phyloP scores from a whole-genome alignment of 139 green algal species.

The Chlorella sorokiniana region DNA sequence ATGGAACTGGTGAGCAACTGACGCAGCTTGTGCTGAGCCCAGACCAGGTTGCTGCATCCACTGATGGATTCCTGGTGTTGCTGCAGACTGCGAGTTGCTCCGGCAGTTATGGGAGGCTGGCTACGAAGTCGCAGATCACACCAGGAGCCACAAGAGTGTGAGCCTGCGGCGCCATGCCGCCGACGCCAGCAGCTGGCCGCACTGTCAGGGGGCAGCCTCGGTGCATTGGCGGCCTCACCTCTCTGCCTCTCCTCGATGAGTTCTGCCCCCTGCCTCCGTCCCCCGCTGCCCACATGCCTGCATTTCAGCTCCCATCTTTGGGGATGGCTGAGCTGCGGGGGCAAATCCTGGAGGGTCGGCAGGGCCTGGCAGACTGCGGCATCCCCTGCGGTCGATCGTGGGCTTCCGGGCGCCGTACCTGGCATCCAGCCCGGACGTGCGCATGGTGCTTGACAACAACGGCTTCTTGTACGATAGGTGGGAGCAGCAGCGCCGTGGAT shows the following conservation, averaged over 20 bases:
- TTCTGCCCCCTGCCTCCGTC: not conserved
- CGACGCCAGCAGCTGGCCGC: too few relatives aligned
- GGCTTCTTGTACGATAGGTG: slow-evolving; percentile 38
- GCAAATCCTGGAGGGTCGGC: not conserved
- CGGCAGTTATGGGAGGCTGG: not conserved
- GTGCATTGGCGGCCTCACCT: too few relatives aligned
- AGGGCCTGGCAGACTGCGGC: slow-evolving; percentile 26
- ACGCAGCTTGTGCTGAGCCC: too few relatives aligned
- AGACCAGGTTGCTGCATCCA: too few relatives aligned
- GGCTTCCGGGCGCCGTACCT: slow-evolving; percentile 28
- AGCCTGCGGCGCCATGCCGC: not conserved
- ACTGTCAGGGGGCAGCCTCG: too few relatives aligned
- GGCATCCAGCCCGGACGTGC: slow-evolving; percentile 9
- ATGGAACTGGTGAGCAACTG: slow-evolving; percentile 1
- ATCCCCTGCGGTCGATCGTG: slow-evolving; percentile 19
- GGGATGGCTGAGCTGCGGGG: not conserved
- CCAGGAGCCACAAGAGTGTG: not conserved
- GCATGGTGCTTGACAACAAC: slow-evolving; percentile 17
- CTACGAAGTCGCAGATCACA: slow-evolving; percentile 3
- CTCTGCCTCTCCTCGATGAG: not conserved
- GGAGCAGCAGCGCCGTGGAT: not conserved
- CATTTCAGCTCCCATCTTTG: not conserved
- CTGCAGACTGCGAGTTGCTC: not conserved
- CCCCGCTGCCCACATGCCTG: not conserved
- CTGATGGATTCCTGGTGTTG: too few relatives aligned